Percentiles rank a stretch among this genome's conserved stretches.
Conservation (phyloP, 148 eudicot species). For the Pouteria glomerata region DNA sequence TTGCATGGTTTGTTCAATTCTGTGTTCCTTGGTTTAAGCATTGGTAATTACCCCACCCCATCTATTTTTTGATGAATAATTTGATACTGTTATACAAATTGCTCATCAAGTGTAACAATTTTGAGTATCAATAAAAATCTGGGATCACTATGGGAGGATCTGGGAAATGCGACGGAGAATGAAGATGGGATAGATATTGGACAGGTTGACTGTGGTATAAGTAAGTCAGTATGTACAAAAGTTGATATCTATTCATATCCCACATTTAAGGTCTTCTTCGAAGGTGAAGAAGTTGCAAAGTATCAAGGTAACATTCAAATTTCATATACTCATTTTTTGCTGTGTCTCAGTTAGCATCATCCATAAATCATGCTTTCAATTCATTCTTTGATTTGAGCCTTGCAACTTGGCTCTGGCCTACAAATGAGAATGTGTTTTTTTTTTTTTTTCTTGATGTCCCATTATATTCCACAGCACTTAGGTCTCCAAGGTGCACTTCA, state of each 20-base stretch:
- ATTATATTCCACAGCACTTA: no score
- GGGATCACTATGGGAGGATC: conserved; percentile 90
- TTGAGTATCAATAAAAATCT: conserved; percentile 81
- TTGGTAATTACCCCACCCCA: no score
- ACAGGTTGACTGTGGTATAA: conserved; percentile 75
- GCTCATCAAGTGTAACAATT: no score
- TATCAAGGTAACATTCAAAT: conserved; percentile 55
- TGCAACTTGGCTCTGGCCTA: no score
- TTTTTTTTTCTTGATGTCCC: no score
- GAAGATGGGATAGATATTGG: conserved; percentile 95
- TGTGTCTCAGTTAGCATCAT: no score
- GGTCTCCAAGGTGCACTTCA: no score
- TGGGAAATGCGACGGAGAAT: conserved; percentile 87
- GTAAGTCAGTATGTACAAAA: conserved; percentile 68
- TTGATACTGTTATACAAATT: conserved; percentile 3
- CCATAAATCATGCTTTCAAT: no score
- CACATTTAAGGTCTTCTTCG: conserved; percentile 89
- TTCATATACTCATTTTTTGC: no score
- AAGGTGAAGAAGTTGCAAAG: conserved; percentile 87
- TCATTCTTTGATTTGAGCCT: no score
- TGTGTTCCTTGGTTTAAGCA: conserved; percentile 99
- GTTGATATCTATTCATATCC: conserved; percentile 96
- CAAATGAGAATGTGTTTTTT: no score
- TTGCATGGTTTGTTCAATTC: conserved; percentile 88
- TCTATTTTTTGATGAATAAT: no score